Conservation (phyloP, 1,284 basidiomycete species). For the Coniophora puteana region DNA sequence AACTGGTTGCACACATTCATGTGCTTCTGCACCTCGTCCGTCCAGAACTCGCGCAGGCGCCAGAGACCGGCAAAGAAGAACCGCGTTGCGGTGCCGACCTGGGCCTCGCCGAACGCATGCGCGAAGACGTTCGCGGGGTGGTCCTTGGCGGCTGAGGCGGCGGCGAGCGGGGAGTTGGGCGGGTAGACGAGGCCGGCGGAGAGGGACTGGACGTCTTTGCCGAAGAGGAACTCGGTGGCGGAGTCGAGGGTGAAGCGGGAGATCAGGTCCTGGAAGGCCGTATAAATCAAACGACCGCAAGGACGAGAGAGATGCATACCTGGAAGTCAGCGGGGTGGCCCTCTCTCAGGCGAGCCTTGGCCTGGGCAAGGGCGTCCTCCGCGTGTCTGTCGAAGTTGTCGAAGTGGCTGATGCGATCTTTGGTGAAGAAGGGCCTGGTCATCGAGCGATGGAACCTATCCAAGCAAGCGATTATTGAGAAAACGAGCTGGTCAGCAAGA, state of each 20-base stretch:
- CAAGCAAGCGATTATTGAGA: constrained; percentile 5
- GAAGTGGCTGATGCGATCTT: constrained; percentile 49
- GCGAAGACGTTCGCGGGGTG: constrained; percentile 30
- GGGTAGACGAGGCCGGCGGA: constrained; percentile 28
- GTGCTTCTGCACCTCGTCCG: constrained; percentile 25
- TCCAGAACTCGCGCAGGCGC: constrained; percentile 30
- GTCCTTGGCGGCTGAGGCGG: constrained; percentile 5
- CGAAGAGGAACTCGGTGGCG: constrained; percentile 37
- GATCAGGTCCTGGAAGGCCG: constrained; percentile 26
- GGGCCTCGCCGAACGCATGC: constrained; percentile 28
- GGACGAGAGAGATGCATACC: constrained; percentile 19
- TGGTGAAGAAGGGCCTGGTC: constrained; percentile 53
- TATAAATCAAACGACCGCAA: background rate
- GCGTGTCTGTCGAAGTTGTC: constrained; percentile 49
- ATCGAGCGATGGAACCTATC: constrained; percentile 53
- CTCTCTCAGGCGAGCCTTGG: constrained; percentile 36
- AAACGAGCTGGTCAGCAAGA: background rate
- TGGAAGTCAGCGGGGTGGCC: constrained; percentile 50
- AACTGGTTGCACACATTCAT: constrained; percentile 32
- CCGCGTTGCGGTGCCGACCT: constrained; percentile 18
- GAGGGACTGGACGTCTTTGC: constrained; percentile 27
- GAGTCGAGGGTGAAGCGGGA: constrained; percentile 39
- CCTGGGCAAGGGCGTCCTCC: constrained; percentile 33
- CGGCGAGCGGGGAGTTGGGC: constrained; percentile 11
- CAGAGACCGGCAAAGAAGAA: constrained; percentile 21